Base-by-base conservation (phyloP, 768 basidiomycete species). In the Mycena rebaudengoi region DNA sequence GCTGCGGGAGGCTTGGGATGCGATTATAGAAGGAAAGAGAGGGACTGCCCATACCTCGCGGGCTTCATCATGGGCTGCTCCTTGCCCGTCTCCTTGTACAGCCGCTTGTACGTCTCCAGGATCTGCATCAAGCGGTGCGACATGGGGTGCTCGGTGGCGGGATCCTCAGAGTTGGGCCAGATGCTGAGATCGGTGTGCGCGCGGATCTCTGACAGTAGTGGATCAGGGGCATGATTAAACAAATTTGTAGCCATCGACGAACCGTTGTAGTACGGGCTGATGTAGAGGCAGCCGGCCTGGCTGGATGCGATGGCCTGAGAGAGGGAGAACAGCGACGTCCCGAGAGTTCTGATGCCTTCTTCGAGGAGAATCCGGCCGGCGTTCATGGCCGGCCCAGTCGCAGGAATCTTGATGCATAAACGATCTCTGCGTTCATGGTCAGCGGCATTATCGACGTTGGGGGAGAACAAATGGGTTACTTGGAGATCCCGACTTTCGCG, bases 211-310 rank as follows among this genome's bases (percentile, higher is more conserved):
- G 62, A 26, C 23, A 23, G 20, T 16, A 25, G 23, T 14, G 32
- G 12, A 12, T 53, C 39, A 23, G 52, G 10, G 28, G 14, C 16
- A 13, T 21, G 5, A 25, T 25, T 43, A 32, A 43, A 21, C 13
- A 43, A 59, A 70, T 37, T 18, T 18, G 25, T 23, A 18, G 30
- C 16, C 33, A 46, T 28, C 11, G 30, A 60, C 69, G 11, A 44
- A 77, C 79, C 81, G 69, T 84, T 85, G 74, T 80, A 82, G 70
- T 85, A 85, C 3, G 82, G 82, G 41, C 78, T 76, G 52, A 85
- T 76, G 68, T 79, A 81, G 30, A 78, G 71, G 69, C 82, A 83
- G 13, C 76, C 78, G 8, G 80, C 82, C 64, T 83, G 82, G 39
- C 75, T 73, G 21, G 82, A 80, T 8, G 83, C 81, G 52, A 84